phyloP scores from a whole-genome alignment of 2,329 filamentous ascomycete genomes.

The Penicillium italicum region DNA sequence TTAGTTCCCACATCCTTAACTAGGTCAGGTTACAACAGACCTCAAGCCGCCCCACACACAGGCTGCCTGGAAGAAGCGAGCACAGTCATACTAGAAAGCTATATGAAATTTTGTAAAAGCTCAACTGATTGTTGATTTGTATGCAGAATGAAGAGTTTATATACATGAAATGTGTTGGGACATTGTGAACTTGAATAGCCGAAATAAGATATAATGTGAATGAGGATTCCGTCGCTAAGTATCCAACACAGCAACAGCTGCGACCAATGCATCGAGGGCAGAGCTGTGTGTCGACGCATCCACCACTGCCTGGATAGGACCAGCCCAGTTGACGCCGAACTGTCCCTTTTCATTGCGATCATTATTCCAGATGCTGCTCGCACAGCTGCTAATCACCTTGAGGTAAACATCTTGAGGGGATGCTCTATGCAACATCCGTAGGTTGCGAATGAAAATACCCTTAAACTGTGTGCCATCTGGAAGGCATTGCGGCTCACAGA shows the following conservation, averaged over 20 bases:
- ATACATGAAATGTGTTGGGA: neutral
- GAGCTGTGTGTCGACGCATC: slow-evolving; percentile 61
- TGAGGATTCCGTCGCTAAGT: neutral
- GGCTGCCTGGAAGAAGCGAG: slow-evolving; percentile 7
- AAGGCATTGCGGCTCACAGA: slow-evolving; percentile 51
- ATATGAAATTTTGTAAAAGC: neutral
- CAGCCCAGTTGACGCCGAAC: slow-evolving; percentile 64
- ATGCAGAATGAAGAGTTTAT: neutral
- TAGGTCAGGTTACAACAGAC: slow-evolving; percentile 10
- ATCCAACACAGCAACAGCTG: slow-evolving; percentile 42
- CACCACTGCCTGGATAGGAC: slow-evolving; percentile 52
- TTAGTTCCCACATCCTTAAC: slow-evolving; percentile 4
- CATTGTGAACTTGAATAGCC: neutral
- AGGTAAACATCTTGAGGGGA: slow-evolving; percentile 51
- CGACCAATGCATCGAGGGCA: slow-evolving; percentile 65
- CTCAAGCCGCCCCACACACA: slow-evolving; percentile 5
- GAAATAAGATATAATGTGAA: neutral
- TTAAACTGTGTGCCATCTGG: slow-evolving; percentile 64
- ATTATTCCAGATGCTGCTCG: slow-evolving; percentile 62
- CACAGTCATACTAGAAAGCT: slow-evolving; percentile 7
- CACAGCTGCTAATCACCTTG: slow-evolving; percentile 58
- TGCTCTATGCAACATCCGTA: slow-evolving; percentile 55
- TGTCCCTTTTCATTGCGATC: slow-evolving; percentile 51
- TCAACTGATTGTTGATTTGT: neutral
- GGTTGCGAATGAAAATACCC: slow-evolving; percentile 65